Evolutionary conservation across 2,329 filamentous ascomycete species (phyloP).

Genomic region (Penicillium sp.): DNA sequence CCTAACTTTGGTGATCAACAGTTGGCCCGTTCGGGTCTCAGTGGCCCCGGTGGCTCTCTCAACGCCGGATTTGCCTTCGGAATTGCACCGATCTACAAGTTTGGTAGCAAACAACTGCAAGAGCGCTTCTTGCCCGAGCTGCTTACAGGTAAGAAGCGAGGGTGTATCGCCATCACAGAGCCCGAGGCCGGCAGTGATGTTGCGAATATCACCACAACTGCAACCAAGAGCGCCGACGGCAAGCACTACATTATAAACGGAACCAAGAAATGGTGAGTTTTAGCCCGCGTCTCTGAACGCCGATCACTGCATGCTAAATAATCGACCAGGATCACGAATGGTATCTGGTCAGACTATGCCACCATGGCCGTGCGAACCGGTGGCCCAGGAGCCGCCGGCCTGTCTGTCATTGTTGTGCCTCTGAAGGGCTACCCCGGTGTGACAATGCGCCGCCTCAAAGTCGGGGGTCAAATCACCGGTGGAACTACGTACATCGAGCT

Average conservation of each 20-base stretch:
- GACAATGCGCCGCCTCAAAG: slow-evolving; percentile 63
- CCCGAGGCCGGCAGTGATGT: slow-evolving; percentile 71
- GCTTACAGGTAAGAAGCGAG: slow-evolving; percentile 61
- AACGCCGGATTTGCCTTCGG: slow-evolving; percentile 71
- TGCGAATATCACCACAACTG: slow-evolving; percentile 67
- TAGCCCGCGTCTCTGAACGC: neutral
- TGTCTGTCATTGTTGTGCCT: slow-evolving; percentile 67
- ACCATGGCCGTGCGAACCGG: slow-evolving; percentile 72
- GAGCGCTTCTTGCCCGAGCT: slow-evolving; percentile 65
- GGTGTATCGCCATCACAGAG: slow-evolving; percentile 76
- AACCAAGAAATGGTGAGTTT: slow-evolving; percentile 66
- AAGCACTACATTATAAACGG: slow-evolving; percentile 69
- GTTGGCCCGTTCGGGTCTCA: slow-evolving; percentile 63
- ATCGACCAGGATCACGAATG: slow-evolving; percentile 61
- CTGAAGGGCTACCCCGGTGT: slow-evolving; percentile 66
- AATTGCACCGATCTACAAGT: slow-evolving; percentile 67
- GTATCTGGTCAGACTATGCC: slow-evolving; percentile 64
- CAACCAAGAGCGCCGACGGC: slow-evolving; percentile 58
- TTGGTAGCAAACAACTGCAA: slow-evolving; percentile 59
- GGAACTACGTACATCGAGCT: slow-evolving; percentile 74
- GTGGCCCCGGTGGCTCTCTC: slow-evolving; percentile 61
- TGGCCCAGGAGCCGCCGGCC: slow-evolving; percentile 58
- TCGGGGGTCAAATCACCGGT: slow-evolving; percentile 60
- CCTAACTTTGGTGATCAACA: slow-evolving; percentile 22
- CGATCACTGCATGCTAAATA: neutral